Evolutionary conservation across 2,329 filamentous ascomycete species (phyloP), one percentile per base, ranked within the genome.

Genomic region (Fusarium redolens): DNA sequence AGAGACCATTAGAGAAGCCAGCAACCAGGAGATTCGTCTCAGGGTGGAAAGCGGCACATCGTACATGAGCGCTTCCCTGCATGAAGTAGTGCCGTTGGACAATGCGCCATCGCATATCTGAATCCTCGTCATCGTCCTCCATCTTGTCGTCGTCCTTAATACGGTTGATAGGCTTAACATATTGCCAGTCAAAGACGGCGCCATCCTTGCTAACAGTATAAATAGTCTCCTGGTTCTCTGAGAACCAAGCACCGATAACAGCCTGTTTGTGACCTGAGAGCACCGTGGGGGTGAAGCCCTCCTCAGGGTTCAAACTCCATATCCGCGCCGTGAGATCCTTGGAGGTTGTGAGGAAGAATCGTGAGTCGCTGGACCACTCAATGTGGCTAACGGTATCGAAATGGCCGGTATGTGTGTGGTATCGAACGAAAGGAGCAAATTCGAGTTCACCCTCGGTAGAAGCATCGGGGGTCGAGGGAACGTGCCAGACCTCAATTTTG

Each of bases 181-280:
- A 99, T 79, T 93, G 91, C 96, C 96, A 99, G 72, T 93, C 90
- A 78, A 98, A 98, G 1, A 98, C 88, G 5, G 96, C 95, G n/a
- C 96, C 97, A 81, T 99, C 97, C 81, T 97, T 97, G 83, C 96
- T 98, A 72, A 97, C 91, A 0, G 96, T 98, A 81, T 96, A 99
- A 60, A 99, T 97, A 54, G 90, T 94, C 83, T 99, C 97, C 80
- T 99, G 96, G 76, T 97, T 92, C 69, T 92, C 91, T 1, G 95
- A 97, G 80, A 99, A 99, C 91, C 95, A 99, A n/a, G 95, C 95
- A n/a, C 92, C 94, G 61, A 97, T 88, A 6, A 99, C 93, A 20
- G 90, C 92, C 82, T 98, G 95, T 80, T 95, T 92, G 83, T 99
- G 97, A 3, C 96, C 96, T 7, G 94, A 92, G 69, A 99, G 85